phyloP scores from a whole-genome alignment of 768 basidiomycete species.

The Crassisporium funariophilum region DNA sequence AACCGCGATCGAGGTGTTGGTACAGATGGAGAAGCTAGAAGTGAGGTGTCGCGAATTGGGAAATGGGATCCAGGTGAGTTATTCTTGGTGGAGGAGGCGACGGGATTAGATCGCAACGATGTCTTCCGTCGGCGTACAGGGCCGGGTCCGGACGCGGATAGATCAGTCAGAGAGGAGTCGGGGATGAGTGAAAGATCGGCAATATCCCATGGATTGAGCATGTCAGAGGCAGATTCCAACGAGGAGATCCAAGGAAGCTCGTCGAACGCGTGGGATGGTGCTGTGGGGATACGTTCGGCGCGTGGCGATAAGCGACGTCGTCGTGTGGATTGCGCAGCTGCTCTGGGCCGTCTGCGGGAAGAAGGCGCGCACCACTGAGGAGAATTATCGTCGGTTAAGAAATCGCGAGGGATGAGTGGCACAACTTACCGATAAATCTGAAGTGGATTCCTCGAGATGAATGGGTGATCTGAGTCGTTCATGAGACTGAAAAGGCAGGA shows the following conservation, averaged over 20 bases:
- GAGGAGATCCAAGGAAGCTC: conserved; percentile 69
- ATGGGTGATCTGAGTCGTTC: conserved; percentile 31
- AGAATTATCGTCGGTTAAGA: conserved; percentile 17
- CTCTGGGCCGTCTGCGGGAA: conserved; percentile 41
- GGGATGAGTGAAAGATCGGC: conserved; percentile 69
- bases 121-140: conserved; percentile 63
- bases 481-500: conserved; percentile 16
- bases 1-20: conserved; percentile 40
- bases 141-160: conserved; percentile 38
- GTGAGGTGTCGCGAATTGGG: conserved; percentile 26
- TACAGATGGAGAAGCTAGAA: conserved; percentile 21
- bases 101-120: conserved; percentile 51
- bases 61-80: conserved; percentile 15
- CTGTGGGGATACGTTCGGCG: too few species aligned
- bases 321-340: conserved; percentile 25
- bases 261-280: conserved; percentile 52
- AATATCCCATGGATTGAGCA: conserved; percentile 50
- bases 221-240: conserved; percentile 48
- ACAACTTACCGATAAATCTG: conserved; percentile 22
- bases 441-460: conserved; percentile 24
- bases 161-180: conserved; percentile 21
- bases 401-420: conserved; percentile 6
- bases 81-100: conserved; percentile 23
- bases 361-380: conserved; percentile 25
- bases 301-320: conserved; percentile 33